Base-by-base conservation (phyloP, 2,329 filamentous ascomycete genomes). In the Plectosphaerella plurivora region DNA sequence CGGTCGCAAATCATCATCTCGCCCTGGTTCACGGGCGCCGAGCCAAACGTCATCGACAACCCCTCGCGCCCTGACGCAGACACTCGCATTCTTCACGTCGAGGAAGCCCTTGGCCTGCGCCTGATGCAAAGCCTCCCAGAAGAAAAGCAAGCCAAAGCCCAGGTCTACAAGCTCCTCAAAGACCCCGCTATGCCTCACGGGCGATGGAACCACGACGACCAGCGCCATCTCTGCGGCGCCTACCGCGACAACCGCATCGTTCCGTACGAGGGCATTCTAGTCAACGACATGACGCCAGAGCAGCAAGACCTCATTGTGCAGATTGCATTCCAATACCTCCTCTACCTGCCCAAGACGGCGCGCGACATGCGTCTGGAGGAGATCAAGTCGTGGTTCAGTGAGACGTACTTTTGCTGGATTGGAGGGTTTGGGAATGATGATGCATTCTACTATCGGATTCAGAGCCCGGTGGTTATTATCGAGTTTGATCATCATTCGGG, bases 401-500 rank as follows among this genome's bases (percentile, higher is more conserved):
- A 91, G 73, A 92, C 88, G 5, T 88, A 89, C 62, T 92, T 90
- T 63, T 82, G 79, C 63, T 93, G 89, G 87, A 91, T 92, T 51
- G 89, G 89, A 4, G 83, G 81, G 0, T 88, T 73, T 55, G 81
- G 75, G 0, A 75, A 88, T 49, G 68, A 80, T 0, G 87, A 91
- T 64, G 74, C 88, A 0, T 93, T 89, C 61, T 93, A 92, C 67
- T 93, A 85, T 61, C 78, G 89, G 1, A 78, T 93, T 4, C 88
- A 93, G 67, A 90, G 82, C 57, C 88, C 88, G 0, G 87, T 92
- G 0, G 73, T 90, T 0, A 72, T 92, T 2, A 73, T 87, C 49
- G 89, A 93, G 73, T 89, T 93, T 60, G 89, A 92, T 60, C 87
- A 91, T 62, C 88, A 92, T 65, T 88, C 83, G 0, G 88, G 88